Base-by-base conservation (phyloP, 2,329 filamentous ascomycete genomes). In the Xylariaceae sp. region DNA sequence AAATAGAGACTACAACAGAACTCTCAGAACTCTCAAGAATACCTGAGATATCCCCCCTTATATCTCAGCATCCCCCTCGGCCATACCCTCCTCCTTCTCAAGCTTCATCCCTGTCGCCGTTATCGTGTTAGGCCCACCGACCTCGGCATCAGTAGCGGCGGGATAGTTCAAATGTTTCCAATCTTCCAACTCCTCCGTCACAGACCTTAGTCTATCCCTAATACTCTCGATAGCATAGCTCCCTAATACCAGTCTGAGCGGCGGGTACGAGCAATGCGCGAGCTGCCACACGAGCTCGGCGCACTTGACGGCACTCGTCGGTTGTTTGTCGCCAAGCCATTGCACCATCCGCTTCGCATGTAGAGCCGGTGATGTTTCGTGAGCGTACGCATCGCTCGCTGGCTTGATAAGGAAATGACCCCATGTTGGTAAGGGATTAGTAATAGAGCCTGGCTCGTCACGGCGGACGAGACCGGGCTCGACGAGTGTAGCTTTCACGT, bases 161-260 rank as follows among this genome's bases (percentile, higher is more conserved):
- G 80, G 72, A 57, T 90, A 91, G 66, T 89, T 89, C 30, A 95
- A 73, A 64, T 92, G 86, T 62, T 91, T 94, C 89, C 90, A 95
- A 65, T 95, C 90, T 70, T 95, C 90, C 58, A 95, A 81, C 73
- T 99, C 94, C 69, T 97, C 94, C 11, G 91, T 96, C 38, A 97
- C 89, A 53, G 87, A 92, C 57, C 90, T 81, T 63, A 97, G 71
- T 17, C 92, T 79, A 71, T 99, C 94, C 14, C 94, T 77, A 44
- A 97, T 95, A 67, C 91, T 96, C 68, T 99, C 92, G 35, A 97
- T 92, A 1, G 94, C 92, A 71, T 95, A 97, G 57, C 85, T 95
- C 0, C 94, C 94, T 19, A 97, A 70, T n/a, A 96, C 73, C 51
- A 99, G 71, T 32, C 94, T 75, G 56, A 97, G 68, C 0, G 94